Conservation (phyloP, 768 basidiomycete species). For the Russula lepida region DNA sequence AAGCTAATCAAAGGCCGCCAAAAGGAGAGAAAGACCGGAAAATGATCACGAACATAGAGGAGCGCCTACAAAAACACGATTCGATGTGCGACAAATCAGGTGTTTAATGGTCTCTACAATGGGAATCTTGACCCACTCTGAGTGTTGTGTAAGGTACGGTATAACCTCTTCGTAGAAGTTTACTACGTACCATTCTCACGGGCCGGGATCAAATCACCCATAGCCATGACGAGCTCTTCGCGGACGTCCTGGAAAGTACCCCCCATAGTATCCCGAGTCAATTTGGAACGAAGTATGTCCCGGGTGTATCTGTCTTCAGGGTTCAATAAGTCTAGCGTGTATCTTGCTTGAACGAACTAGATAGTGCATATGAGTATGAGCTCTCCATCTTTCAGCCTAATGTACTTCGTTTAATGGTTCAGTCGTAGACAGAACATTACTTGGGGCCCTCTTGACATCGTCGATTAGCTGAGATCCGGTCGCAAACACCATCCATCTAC, state of each 20-base stretch:
- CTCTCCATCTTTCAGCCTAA: neutral
- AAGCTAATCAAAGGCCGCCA: neutral
- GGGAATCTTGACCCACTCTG: slow-evolving; percentile 32
- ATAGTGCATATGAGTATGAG: neutral
- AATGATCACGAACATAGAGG: slow-evolving; percentile 31
- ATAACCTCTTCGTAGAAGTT: neutral
- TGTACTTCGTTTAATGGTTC: neutral
- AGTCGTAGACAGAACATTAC: neutral
- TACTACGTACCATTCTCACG: neutral
- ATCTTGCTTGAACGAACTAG: neutral
- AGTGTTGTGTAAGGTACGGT: neutral
- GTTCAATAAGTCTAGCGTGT: neutral
- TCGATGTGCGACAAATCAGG: no score
- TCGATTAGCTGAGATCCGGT: neutral
- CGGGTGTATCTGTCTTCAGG: neutral
- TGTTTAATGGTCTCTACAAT: slow-evolving; percentile 18
- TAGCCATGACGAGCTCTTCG: neutral
- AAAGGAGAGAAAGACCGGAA: neutral
- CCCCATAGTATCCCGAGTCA: neutral
- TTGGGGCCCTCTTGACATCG: neutral
- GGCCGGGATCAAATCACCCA: neutral
- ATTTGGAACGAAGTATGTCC: neutral
- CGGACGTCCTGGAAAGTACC: neutral
- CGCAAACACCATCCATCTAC: neutral
- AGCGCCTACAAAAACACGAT: slow-evolving; percentile 28